phyloP scores from a whole-genome alignment of 2,329 filamentous ascomycete genomes.

The Volutella citrinella region DNA sequence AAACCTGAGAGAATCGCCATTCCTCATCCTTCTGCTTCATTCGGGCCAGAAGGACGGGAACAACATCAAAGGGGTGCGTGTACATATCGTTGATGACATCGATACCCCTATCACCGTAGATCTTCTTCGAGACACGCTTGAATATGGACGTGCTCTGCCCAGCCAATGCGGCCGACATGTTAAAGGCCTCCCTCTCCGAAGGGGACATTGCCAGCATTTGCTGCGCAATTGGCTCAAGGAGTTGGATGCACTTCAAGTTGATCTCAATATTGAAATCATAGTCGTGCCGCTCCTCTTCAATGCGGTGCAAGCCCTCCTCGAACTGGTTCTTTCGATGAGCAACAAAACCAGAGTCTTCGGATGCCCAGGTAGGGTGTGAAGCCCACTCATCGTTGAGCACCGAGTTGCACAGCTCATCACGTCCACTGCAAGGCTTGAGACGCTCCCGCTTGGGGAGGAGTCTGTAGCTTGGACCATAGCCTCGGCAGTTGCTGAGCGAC shows the following conservation, averaged over 20 bases:
- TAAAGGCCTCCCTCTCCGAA: slow-evolving; percentile 69
- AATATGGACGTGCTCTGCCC: slow-evolving; percentile 96
- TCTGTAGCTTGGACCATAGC: slow-evolving; percentile 93
- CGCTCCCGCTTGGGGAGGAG: slow-evolving; percentile 87
- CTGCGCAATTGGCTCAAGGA: slow-evolving; percentile 90
- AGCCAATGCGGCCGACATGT: slow-evolving; percentile 78
- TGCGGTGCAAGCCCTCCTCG: slow-evolving; percentile 90
- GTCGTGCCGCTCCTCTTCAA: slow-evolving; percentile 97
- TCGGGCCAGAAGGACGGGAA: slow-evolving; percentile 82
- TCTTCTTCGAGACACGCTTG: slow-evolving; percentile 94
- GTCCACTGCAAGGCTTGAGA: slow-evolving; percentile 86
- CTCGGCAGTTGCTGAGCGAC: slow-evolving; percentile 92
- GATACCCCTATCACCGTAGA: slow-evolving; percentile 85
- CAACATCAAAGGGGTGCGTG: slow-evolving; percentile 75
- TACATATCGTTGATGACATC: slow-evolving; percentile 89
- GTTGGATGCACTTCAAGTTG: slow-evolving; percentile 90
- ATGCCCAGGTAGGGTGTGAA: slow-evolving; percentile 97
- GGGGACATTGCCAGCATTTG: slow-evolving; percentile 79
- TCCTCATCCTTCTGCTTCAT: slow-evolving; percentile 97
- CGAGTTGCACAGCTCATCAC: slow-evolving; percentile 88
- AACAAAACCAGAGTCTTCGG: slow-evolving; percentile 95
- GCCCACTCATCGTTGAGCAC: slow-evolving; percentile 98
- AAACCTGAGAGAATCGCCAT: slow-evolving; percentile 81
- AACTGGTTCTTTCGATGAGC: slow-evolving; percentile 95
- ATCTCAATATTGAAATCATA: slow-evolving; percentile 99